These are phyloP conservation scores for Monascus purpureus DNA, from an alignment of 495 filamentous ascomycete genomes.

Conservation along the genomic window DNA sequence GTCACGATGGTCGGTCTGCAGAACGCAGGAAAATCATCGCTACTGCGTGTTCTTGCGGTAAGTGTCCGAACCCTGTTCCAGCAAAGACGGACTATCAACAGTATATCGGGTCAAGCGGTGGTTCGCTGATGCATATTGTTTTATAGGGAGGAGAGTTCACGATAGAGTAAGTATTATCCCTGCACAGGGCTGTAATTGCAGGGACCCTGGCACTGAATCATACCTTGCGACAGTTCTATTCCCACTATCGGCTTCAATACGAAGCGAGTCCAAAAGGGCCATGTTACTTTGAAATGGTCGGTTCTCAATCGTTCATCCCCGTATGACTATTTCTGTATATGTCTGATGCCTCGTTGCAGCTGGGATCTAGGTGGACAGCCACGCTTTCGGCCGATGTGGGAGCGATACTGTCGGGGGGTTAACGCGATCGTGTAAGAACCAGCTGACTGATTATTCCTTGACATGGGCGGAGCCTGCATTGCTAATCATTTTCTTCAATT, in stretches of 20 bases:
- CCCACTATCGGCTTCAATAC: constrained; percentile 98
- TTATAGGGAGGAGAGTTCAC: constrained; percentile 92
- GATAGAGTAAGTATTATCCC: constrained; percentile 68
- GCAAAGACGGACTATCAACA: neutral
- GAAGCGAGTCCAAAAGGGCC: constrained; percentile 94
- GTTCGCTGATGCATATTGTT: constrained; percentile 13
- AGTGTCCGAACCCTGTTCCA: constrained; percentile 22
- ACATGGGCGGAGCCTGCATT: neutral
- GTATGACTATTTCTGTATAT: constrained; percentile 1
- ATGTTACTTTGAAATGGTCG: constrained; percentile 95
- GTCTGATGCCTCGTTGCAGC: constrained; percentile 19
- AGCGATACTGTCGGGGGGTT: constrained; percentile 92
- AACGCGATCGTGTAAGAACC: constrained; percentile 94
- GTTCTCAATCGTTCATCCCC: constrained; percentile 7
- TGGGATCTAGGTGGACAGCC: constrained; percentile 98
- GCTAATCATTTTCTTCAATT: neutral
- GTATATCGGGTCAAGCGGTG: too few relatives aligned
- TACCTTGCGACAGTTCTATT: constrained; percentile 59
- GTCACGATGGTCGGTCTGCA: constrained; percentile 99
- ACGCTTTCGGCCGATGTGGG: constrained; percentile 97
- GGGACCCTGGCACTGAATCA: constrained; percentile 26
- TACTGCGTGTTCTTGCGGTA: constrained; percentile 89
- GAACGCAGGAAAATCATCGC: constrained; percentile 94
- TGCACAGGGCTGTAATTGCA: neutral
- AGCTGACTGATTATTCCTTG: neutral